Percentiles rank a stretch among this genome's conserved stretches.
These are phyloP conservation scores for Suillus discolor DNA, from an alignment of 768 basidiomycete species.

Conservation along the genomic window DNA sequence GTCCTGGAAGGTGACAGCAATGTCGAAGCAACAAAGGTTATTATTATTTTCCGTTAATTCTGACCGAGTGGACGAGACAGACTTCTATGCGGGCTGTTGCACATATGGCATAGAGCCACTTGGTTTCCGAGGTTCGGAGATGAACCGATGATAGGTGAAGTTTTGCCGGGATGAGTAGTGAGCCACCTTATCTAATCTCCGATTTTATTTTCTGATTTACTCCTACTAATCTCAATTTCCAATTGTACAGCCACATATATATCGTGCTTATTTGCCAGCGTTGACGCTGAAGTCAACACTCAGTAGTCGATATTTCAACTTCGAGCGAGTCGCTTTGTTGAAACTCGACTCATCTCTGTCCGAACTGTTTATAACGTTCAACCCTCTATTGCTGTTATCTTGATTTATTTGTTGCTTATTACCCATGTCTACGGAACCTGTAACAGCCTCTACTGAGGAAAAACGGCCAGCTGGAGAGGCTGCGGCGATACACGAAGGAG, in stretches of 20 bases:
- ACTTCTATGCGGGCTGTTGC: too few relatives aligned
- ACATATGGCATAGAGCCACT: too few relatives aligned
- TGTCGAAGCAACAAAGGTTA: too few relatives aligned
- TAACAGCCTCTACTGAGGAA: conserved; percentile 11
- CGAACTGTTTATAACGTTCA: neutral
- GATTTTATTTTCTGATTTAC: neutral
- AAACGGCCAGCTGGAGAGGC: conserved; percentile 18
- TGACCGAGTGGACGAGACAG: too few relatives aligned
- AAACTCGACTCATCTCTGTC: neutral
- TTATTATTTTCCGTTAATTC: too few relatives aligned
- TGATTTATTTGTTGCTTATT: conserved; percentile 12
- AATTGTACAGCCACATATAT: neutral
- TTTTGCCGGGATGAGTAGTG: too few relatives aligned
- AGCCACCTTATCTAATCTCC: neutral
- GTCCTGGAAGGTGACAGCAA: too few relatives aligned
- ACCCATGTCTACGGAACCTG: conserved; percentile 24
- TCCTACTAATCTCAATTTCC: neutral
- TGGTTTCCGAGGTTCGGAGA: too few relatives aligned
- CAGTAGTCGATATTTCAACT: neutral
- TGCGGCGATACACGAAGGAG: conserved; percentile 28
- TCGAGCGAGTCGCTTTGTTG: neutral
- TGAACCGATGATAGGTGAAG: too few relatives aligned
- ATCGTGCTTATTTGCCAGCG: neutral
- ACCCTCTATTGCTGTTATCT: neutral
- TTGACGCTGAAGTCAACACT: neutral